These are phyloP conservation scores for Exophiala sp. DNA, from an alignment of 2,329 filamentous ascomycete genomes.

Conservation along the genomic window DNA sequence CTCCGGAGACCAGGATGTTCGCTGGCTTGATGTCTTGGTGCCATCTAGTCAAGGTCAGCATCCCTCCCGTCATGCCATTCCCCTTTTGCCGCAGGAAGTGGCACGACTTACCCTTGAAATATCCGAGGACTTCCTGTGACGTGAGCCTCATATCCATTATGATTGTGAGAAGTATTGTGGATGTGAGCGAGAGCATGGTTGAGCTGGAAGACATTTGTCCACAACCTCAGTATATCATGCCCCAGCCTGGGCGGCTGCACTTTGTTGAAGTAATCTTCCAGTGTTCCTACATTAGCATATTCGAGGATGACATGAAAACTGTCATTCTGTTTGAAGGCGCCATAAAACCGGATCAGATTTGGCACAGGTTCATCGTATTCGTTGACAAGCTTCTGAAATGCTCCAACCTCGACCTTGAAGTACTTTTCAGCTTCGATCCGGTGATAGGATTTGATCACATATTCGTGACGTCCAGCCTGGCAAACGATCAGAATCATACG, in stretches of 20 bases:
- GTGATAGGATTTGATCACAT: constrained; percentile 31
- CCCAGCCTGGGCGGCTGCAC: constrained; percentile 27
- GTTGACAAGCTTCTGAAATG: constrained; percentile 23
- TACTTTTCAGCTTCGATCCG: constrained; percentile 20
- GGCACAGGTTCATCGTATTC: background rate
- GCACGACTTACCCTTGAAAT: constrained; percentile 14
- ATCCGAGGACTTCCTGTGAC: background rate
- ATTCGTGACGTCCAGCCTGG: constrained; percentile 7
- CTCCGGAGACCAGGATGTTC: constrained; percentile 32
- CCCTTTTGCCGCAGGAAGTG: background rate
- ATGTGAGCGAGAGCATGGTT: constrained; percentile 30
- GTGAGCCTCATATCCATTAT: background rate
- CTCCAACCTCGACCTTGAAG: constrained; percentile 30
- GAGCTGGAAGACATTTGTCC: constrained; percentile 32
- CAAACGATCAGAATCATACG: background rate
- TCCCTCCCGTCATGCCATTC: too few relatives aligned
- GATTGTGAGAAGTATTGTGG: constrained; percentile 11
- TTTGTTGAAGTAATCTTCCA: constrained; percentile 33
- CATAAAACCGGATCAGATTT: constrained; percentile 18
- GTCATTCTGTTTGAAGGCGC: constrained; percentile 24
- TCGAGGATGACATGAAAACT: constrained; percentile 36
- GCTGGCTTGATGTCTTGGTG: constrained; percentile 36
- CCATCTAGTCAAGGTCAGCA: constrained; percentile 20
- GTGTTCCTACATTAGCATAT: constrained; percentile 34
- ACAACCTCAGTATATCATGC: constrained; percentile 33